phyloP scores from a whole-genome alignment of 805 yeast genomes.

The Candida jianshihensis region DNA sequence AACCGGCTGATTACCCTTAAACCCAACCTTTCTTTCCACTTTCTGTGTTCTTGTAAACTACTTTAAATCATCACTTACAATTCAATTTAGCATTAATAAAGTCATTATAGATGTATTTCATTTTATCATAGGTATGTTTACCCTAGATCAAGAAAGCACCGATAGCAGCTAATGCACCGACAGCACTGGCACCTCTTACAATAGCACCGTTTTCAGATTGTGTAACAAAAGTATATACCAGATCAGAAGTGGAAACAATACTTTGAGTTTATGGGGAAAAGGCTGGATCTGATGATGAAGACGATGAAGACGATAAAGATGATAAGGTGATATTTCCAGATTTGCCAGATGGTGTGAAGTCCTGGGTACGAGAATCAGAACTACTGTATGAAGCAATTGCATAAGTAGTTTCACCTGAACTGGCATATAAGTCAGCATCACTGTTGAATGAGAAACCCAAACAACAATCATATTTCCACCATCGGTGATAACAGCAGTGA shows the following conservation, averaged over 20 bases:
- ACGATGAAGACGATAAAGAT: conserved; percentile 6
- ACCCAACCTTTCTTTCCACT: too few species aligned
- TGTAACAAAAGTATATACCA: conserved; percentile 3
- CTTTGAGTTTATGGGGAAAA: conserved; percentile 1
- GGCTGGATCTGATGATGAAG: conserved; percentile 5
- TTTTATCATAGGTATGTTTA: too few species aligned
- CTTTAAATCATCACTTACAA: too few species aligned
- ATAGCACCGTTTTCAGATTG: conserved; percentile 23
- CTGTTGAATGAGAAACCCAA: conserved; percentile 31
- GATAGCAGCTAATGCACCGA: conserved; percentile 24
- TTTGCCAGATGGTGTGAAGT: conserved; percentile 19
- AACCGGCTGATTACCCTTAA: too few species aligned
- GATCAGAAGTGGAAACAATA: not conserved
- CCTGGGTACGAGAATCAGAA: conserved; percentile 20
- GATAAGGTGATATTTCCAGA: conserved; percentile 4
- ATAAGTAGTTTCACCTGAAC: conserved; percentile 10
- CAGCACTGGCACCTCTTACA: conserved; percentile 13
- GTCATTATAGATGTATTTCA: too few species aligned
- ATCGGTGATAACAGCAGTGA: too few species aligned
- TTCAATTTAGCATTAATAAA: too few species aligned
- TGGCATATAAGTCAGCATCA: conserved; percentile 8
- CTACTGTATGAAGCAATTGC: conserved; percentile 15
- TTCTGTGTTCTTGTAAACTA: too few species aligned
- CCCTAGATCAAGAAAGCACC: conserved; percentile 25
- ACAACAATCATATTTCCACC: conserved; percentile 26